Base-by-base conservation (phyloP, 2,329 filamentous ascomycete genomes). In the Bipolaris sorokiniana region DNA sequence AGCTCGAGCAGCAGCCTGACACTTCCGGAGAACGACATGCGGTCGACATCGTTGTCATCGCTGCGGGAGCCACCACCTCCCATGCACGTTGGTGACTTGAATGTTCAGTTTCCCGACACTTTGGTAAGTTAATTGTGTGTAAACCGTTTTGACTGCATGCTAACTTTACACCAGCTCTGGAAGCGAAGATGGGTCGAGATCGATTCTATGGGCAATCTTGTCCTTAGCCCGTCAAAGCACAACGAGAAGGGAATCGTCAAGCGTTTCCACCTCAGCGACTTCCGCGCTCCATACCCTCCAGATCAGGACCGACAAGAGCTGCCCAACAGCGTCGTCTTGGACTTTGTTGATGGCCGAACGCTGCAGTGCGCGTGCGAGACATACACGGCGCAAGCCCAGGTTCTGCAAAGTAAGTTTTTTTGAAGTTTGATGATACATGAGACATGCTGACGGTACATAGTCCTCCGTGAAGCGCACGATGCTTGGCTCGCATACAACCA, bases 21-120 rank as follows among this genome's bases (percentile, higher is more conserved):
- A 10, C 62, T 80, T 15, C 68, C 78, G 48, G 80, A 80, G 59
- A 71, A 77, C 20, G 69, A 74, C n/a, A 48, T 66, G 34, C 65
- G 59, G 20, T 58, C 71, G 2, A 67, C 64, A 11, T 67, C 62
- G 7, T 53, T 75, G 18, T 61, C 70, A 9, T 72, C 67, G 16
- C 64, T 76, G 13, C 65, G 74, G 7, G 79, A 81, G 59, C 79
- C 76, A 48, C 79, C 78, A 34, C 80, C 87, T 50, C 82, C 88
- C 23, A 82, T 91, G 3, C 88, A 89, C 60, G 84, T 96, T 76
- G 92, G 93, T 47, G 91, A 97, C 70, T 89, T 99, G 62, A 98
- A 99, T 69, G 91, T 98, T 10, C 95, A 99, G 74, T 97, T 99
- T 74, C 95, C 95, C 0, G 94, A 98, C 73, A 96, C 92, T 52